Evolutionary conservation across 192 early-diverging fungal genomes (phyloP), one percentile per base, ranked within the genome.

Genomic region (Lunasporangiospora selenospora): DNA sequence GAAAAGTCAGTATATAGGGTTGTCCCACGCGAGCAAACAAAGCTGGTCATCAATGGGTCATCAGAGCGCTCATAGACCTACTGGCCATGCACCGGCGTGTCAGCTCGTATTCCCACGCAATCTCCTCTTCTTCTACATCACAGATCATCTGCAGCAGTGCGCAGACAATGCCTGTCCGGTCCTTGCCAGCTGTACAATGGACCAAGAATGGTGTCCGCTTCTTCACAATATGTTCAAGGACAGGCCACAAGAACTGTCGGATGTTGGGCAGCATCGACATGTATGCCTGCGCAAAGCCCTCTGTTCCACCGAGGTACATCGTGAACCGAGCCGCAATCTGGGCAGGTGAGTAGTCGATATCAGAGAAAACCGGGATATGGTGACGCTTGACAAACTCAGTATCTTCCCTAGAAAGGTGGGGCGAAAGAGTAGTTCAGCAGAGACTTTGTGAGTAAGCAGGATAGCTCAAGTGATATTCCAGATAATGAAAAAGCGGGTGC

Each of bases 171-270:
- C 88, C 88, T 0, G 88, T 90, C 32, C 88, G 64, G 51, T 90
- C 88, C 63, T 90, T 90, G 16, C 88, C 88, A 12, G 88, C 88
- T 6, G 87, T 89, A 59, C 88, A 90, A 55, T 90, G 88, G 8
- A 90, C 70, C 50, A 90, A 75, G n/a, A 89, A 70, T 1, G 81
- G 79, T 11, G 66, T 62, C 21, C 64, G 75, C 36, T 83, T 61
- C 6, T 76, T 55, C 27, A 84, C 55, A 41, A 83, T 62, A 54
- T 83, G 79, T n/a, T 70, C 27, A 50, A 84, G 70, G 21, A 86
- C 76, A 7, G 66, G 67, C 18, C 70, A 61, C 29, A 77, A 83
- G 21, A 65, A 61, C 45, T 73, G 54, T 10, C 55, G 53, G 6
- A 70, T 78, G 24, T 82, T 81, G 52, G 75, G 67, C 15, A 82